phyloP scores from a whole-genome alignment of 2,329 filamentous ascomycete species.

The Aschersonia sp. region DNA sequence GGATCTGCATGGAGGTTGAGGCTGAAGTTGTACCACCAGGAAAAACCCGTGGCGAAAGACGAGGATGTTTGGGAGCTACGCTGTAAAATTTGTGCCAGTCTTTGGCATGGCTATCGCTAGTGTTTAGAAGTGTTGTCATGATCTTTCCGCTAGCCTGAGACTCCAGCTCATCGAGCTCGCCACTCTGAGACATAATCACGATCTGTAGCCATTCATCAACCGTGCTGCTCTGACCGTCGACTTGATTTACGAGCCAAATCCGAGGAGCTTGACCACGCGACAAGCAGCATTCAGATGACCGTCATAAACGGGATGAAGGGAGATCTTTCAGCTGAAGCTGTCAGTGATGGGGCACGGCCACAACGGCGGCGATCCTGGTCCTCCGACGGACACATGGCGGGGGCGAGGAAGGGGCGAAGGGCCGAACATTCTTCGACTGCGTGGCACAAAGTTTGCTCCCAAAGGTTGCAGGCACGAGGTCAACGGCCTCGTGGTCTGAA shows the following conservation, averaged over 20 bases:
- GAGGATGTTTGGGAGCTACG: too few species aligned
- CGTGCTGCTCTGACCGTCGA: not conserved
- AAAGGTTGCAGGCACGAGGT: not conserved
- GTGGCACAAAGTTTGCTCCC: not conserved
- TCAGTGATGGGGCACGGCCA: too few species aligned
- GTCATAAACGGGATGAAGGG: too few species aligned
- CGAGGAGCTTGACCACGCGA: too few species aligned
- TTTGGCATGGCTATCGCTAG: not conserved
- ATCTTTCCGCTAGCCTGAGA: not conserved
- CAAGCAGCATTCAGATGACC: too few species aligned
- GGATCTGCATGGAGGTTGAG: too few species aligned
- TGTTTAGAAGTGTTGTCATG: not conserved
- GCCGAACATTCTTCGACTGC: not conserved
- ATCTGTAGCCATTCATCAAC: not conserved
- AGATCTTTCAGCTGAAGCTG: too few species aligned
- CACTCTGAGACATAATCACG: not conserved
- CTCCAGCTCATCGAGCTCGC: not conserved
- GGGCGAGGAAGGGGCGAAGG: not conserved
- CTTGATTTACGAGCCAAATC: not conserved
- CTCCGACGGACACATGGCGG: too few species aligned
- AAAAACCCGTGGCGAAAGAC: too few species aligned
- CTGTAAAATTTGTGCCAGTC: not conserved
- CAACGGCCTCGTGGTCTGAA: not conserved
- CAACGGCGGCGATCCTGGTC: too few species aligned
- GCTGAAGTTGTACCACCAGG: too few species aligned